Evolutionary conservation across 2,329 filamentous ascomycete species (phyloP), one percentile per base, ranked within the genome.

Genomic region (Phaeosphaeria sp.): DNA sequence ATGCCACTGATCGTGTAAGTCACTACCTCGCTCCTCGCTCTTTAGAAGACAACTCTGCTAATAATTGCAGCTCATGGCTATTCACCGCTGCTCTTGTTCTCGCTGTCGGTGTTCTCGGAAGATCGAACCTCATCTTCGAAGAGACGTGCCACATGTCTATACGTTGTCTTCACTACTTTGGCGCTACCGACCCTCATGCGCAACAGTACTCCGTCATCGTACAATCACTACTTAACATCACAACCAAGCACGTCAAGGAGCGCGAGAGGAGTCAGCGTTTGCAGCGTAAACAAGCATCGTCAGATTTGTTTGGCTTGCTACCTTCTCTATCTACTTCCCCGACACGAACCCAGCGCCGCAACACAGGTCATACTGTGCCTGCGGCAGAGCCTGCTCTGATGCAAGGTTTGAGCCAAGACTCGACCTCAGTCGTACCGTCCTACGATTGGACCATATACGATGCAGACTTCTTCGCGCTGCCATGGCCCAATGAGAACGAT

Each of bases 1-100:
- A 73, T 72, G 69, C 71, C 71, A 3, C 61, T 74, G 20, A 67
- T 74, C n/a, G 70, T 73, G 69, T 73, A 59, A 65, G 69, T 36
- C 4, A 20, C 9, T 21, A 1, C 13, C 2, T 11, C 15, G 2
- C 3, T 9, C 6, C 9, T 40, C 6, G 0, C 17, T 7, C 7
- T 13, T 13, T 13, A 36, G 11, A 5, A 36, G 30, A 3, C 5
- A 2, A 22, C 7, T 27, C 55, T 66, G 21, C 64, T 45, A 11
- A 15, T 33, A 6, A 5, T 27, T 17, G 8, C 22, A 72, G 69
- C 20, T 69, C 71, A 11, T 74, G 71, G 71, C 65, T 74, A 6
- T 74, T 73, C 39, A 73, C 71, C 9, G 64, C 70, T 21, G 67
- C 71, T 15, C 69, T 74, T 3, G 70, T 73, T 2, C 25, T 74